Evolutionary conservation across 208 protist species (phyloP), one percentile per base, ranked within the genome.

Genomic region (Crithidia thermophila): DNA sequence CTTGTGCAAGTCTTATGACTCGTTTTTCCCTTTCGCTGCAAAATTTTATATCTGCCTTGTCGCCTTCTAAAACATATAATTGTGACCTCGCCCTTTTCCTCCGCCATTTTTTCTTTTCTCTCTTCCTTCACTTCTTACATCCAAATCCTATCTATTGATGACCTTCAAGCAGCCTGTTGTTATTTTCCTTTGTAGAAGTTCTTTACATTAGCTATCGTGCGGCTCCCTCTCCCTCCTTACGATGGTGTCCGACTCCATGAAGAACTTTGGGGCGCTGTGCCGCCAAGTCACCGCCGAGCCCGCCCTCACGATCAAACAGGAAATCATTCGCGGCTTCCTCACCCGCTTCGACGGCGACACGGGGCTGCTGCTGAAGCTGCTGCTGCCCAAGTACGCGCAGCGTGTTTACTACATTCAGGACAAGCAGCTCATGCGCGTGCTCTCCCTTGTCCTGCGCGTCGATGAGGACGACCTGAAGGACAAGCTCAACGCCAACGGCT

Each of bases 351-450:
- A 59, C 7, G 84, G 89, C 9, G 80, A 93, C 42, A 61, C 85
- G 34, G 79, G 76, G 42, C 60, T 95, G 23, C 50, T 93, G 14
- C 67, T 81, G 28, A 85, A 81, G 45, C 68, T 94, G 36, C 69
- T 96, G 0, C 73, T 95, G 3, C 77, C 79, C 18, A 92, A 93
- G 67, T 77, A 90, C 28, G 75, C 83, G 39, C 78, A 81, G 37
- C 60, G 88, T 8, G 67, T 90, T 5, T 94, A 90, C 69, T 78
- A 94, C 65, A 62, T 89, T 2, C 79, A 88, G 57, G 93, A 96
- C 30, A 94, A 93, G 59, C 66, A 84, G 64, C 74, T 96, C 21
- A n/a, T 90, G 25, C 77, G 84, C 25, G 64, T 94, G 4, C 69
- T 90, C 11, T 72, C 84, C 10, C 39, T 67, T 0, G 62, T 86